Evolutionary conservation across 768 basidiomycete species (phyloP), one percentile per base, ranked within the genome.

Genomic region (Pisolithus orientalis): DNA sequence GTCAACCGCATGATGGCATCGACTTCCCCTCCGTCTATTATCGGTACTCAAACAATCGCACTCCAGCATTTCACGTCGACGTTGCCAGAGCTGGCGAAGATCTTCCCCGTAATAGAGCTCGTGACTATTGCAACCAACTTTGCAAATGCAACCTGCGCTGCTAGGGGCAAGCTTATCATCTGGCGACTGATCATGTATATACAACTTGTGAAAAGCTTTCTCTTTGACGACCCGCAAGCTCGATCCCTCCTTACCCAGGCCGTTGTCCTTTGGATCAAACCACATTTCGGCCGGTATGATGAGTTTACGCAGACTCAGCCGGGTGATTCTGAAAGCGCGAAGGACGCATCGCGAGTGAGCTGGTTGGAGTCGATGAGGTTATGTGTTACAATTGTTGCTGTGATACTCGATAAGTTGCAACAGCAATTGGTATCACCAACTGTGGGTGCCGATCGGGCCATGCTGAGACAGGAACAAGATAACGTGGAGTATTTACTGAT

Each of bases 181-280:
- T 92, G 92, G 87, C 94, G 94, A 67, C 77, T 98, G 44, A 86
- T 95, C 60, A 87, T 96, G 83, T 90, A 94, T 63, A 76, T 94
- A 37, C 93, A 95, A 61, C 82, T 97, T 53, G 90, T 93, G 25
- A 88, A 90, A 61, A 84, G 88, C 21, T 88, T 90, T 68, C 68
- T 94, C 46, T 95, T 97, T 64, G 90, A 94, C 61, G 83, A 87
- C 53, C 71, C 86, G 1, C 78, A 89, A 50, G 85, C 88, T 13
- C 83, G 95, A 28, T 77, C 85, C 1, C 70, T 88, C 5, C 74
- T 98, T 2, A 84, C 95, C 6, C 94, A 96, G 57, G 83, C 86
- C 17, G 83, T 97, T 27, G 84, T 94, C 9, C 80, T 86, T 21
- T 97, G 94, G 94, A 86, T 98, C 58, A 95, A 94, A 64, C 92